phyloP scores from a whole-genome alignment of 768 basidiomycete genomes.

The Trametes villosa region DNA sequence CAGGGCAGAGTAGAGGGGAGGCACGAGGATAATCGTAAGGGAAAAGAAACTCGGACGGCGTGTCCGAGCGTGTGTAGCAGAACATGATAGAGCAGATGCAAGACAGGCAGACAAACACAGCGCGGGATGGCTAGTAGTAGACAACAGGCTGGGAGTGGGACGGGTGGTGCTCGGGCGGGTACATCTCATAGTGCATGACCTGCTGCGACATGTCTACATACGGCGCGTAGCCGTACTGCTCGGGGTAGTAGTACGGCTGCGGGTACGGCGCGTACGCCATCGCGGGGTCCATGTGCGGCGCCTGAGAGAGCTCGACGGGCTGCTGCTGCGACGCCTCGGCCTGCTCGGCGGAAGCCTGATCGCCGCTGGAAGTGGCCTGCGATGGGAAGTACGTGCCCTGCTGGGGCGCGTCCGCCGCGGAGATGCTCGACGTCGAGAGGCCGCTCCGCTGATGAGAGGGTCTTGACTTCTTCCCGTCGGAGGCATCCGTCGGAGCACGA shows the following conservation, averaged over 20 bases:
- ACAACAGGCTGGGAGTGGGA: conserved; percentile 38
- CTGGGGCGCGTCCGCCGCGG: not conserved
- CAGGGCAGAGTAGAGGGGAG: not conserved
- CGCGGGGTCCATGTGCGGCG: conserved; percentile 43
- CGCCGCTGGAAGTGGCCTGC: not conserved
- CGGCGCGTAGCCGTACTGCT: conserved; percentile 65
- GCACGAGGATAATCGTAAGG: not conserved
- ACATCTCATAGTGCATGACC: conserved; percentile 68
- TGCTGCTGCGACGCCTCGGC: conserved; percentile 30
- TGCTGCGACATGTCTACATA: conserved; percentile 75
- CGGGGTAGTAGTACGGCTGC: conserved; percentile 72
- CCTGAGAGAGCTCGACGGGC: conserved; percentile 20
- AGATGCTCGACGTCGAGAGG: conserved; percentile 21
- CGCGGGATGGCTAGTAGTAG: conserved; percentile 56
- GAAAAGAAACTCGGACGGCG: conserved; percentile 2
- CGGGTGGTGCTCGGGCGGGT: conserved; percentile 47
- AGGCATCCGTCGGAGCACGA: conserved; percentile 55
- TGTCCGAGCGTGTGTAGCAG: conserved; percentile 22
- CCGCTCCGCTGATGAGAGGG: conserved; percentile 53
- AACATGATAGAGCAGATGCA: conserved; percentile 34
- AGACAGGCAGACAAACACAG: conserved; percentile 18
- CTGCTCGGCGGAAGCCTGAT: conserved; percentile 28
- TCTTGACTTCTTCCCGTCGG: conserved; percentile 35
- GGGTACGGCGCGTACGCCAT: conserved; percentile 64
- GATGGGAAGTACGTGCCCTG: conserved; percentile 12